These are phyloP conservation scores for Fusarium sp. DNA, from an alignment of 2,329 filamentous ascomycete genomes.

Conservation along the genomic window DNA sequence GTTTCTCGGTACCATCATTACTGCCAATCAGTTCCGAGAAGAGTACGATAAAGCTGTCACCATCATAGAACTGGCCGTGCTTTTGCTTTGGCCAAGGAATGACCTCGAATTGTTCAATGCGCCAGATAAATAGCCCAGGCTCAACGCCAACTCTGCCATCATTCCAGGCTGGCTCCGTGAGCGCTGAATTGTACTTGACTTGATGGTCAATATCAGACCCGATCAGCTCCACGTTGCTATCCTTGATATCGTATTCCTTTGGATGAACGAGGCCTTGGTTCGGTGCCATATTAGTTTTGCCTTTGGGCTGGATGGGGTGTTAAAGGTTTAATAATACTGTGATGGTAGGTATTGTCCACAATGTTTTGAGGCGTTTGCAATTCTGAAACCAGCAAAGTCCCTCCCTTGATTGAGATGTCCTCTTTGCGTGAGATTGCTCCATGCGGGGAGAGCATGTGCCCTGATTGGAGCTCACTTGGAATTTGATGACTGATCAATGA, in stretches of 20 bases:
- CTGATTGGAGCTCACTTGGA: constrained; percentile 33
- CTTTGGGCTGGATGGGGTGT: background rate
- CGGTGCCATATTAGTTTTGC: constrained; percentile 62
- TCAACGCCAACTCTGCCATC: constrained; percentile 61
- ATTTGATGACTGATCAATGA: constrained; percentile 33
- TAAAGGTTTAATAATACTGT: background rate
- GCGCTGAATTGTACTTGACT: constrained; percentile 73
- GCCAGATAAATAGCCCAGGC: constrained; percentile 69
- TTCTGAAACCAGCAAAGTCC: constrained; percentile 5
- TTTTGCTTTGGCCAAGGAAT: constrained; percentile 66
- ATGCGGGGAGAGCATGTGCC: constrained; percentile 30
- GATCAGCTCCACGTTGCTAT: constrained; percentile 74
- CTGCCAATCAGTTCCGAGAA: constrained; percentile 65
- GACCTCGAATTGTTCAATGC: constrained; percentile 73
- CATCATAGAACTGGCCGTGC: constrained; percentile 71
- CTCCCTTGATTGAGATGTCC: background rate
- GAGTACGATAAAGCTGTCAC: constrained; percentile 74
- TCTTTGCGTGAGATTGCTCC: constrained; percentile 23
- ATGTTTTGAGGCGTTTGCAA: background rate
- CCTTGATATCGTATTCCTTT: constrained; percentile 73
- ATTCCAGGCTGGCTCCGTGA: constrained; percentile 74
- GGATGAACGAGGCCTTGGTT: constrained; percentile 69
- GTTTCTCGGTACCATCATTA: constrained; percentile 52
- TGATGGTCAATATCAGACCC: constrained; percentile 71
- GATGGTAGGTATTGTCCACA: background rate